Conservation (phyloP, 2,329 filamentous ascomycete genomes). For the Hypoxylon sp. region DNA sequence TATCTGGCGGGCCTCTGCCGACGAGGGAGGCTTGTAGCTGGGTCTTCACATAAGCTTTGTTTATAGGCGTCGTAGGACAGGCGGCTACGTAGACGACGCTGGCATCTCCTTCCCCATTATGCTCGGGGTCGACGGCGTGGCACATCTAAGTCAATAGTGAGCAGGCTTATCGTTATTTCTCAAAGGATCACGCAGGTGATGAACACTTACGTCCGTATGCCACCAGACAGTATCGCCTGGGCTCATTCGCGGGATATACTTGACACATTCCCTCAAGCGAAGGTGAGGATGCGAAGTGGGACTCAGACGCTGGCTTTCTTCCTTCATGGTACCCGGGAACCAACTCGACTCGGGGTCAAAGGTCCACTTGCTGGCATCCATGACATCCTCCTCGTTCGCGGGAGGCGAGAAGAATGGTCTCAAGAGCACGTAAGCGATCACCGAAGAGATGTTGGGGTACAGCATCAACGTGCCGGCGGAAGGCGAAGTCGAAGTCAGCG, state of each 20-base stretch:
- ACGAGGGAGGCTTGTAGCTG: conserved; percentile 33
- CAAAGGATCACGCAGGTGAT: not conserved
- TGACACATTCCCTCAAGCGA: conserved; percentile 15
- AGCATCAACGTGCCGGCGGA: conserved; percentile 50
- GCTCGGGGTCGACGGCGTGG: conserved; percentile 22
- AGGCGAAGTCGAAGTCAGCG: conserved; percentile 48
- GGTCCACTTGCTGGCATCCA: conserved; percentile 24
- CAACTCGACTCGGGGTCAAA: conserved; percentile 18
- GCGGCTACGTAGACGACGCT: conserved; percentile 23
- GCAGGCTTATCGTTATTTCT: not conserved
- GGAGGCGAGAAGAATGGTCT: conserved; percentile 41
- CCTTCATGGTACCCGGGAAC: conserved; percentile 24
- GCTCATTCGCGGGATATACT: conserved; percentile 17
- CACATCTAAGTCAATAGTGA: conserved; percentile 18
- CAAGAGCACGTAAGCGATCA: conserved; percentile 51
- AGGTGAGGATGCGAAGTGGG: conserved; percentile 22
- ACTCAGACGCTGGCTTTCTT: conserved; percentile 21
- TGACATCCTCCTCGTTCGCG: conserved; percentile 8
- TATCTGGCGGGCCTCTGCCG: conserved; percentile 23
- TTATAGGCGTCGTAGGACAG: conserved; percentile 22
- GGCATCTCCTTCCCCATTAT: conserved; percentile 19
- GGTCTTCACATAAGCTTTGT: conserved; percentile 28
- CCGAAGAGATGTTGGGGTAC: conserved; percentile 51
- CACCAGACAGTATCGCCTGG: conserved; percentile 22
- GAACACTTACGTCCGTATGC: conserved; percentile 22